Percentiles rank a stretch among this genome's conserved stretches.
These are phyloP conservation scores for Chondrus crispus DNA, from an alignment of 23 red algal species.

Conservation along the genomic window DNA sequence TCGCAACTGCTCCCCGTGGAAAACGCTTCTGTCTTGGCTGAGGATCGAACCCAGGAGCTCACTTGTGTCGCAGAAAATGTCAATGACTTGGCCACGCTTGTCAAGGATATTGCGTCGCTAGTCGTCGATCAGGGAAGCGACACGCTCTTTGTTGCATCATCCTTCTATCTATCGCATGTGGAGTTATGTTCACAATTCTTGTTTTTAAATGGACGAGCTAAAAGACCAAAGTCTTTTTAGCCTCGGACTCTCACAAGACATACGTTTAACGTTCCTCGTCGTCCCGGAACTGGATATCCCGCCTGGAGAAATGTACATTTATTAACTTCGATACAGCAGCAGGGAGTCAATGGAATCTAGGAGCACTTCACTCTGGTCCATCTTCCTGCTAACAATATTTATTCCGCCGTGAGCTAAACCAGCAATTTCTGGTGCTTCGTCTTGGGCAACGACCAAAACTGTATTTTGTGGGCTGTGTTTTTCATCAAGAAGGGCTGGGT, in stretches of 20 bases:
- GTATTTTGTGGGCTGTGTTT: constrained; percentile 19
- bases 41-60: constrained; percentile 61
- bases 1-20: constrained; percentile 48
- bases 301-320: neutral
- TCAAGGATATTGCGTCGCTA: constrained; percentile 77
- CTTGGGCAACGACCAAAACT: constrained; percentile 78
- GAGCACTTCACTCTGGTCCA: constrained; percentile 17
- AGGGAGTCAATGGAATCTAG: neutral
- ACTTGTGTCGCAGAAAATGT: constrained; percentile 59
- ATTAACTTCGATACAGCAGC: neutral
- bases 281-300: neutral
- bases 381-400: constrained; percentile 23
- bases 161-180: constrained; percentile 68
- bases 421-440: constrained; percentile 53
- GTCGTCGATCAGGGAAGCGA: constrained; percentile 92
- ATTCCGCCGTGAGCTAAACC: constrained; percentile 51
- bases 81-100: constrained; percentile 80
- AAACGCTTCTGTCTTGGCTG: constrained; percentile 29
- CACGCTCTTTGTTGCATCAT: constrained; percentile 62
- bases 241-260: no score
- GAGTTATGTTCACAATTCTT: constrained; percentile 69
- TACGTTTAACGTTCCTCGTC: neutral
- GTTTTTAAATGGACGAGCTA: constrained; percentile 70
- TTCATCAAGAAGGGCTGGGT: neutral
- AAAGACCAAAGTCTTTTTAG: no score